These are phyloP conservation scores for Conticribra weissflogii DNA, from an alignment of 108 stramenopile species.

Conservation along the genomic window DNA sequence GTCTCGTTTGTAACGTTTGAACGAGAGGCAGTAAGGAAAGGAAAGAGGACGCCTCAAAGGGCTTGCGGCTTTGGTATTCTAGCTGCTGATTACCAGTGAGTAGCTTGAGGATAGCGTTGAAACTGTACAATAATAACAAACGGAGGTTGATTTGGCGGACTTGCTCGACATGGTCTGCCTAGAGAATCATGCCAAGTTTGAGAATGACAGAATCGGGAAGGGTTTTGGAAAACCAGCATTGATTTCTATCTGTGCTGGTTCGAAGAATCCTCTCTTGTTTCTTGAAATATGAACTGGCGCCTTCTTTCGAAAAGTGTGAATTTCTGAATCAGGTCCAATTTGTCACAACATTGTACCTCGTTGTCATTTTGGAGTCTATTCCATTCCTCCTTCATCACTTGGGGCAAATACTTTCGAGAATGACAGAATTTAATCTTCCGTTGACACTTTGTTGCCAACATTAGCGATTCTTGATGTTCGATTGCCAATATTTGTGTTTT, in stretches of 20 bases:
- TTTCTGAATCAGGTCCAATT: too few relatives aligned
- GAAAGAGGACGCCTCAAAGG: conserved; percentile 23
- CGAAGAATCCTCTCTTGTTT: not conserved
- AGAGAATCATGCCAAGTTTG: conserved; percentile 3
- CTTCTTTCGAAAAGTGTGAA: too few relatives aligned
- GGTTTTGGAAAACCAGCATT: not conserved
- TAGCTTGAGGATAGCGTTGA: too few relatives aligned
- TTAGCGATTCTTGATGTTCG: conserved; percentile 13
- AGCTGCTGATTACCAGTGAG: not conserved
- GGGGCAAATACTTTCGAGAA: conserved; percentile 10
- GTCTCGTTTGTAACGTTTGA: not conserved
- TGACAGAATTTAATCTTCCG: conserved; percentile 6
- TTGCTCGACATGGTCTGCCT: too few relatives aligned
- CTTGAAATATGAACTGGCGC: conserved; percentile 8
- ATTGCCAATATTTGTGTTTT: too few relatives aligned
- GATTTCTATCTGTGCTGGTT: not conserved
- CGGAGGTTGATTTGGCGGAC: too few relatives aligned
- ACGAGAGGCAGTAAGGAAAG: not conserved
- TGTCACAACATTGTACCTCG: too few relatives aligned
- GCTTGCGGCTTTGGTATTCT: conserved; percentile 11
- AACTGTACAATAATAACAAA: too few relatives aligned
- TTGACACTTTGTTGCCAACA: not conserved
- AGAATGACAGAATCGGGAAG: conserved; percentile 27
- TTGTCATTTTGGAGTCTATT: too few relatives aligned
- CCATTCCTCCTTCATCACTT: not conserved